Conservation (phyloP, 331 rosid species). For the Malus hybrid region DNA sequence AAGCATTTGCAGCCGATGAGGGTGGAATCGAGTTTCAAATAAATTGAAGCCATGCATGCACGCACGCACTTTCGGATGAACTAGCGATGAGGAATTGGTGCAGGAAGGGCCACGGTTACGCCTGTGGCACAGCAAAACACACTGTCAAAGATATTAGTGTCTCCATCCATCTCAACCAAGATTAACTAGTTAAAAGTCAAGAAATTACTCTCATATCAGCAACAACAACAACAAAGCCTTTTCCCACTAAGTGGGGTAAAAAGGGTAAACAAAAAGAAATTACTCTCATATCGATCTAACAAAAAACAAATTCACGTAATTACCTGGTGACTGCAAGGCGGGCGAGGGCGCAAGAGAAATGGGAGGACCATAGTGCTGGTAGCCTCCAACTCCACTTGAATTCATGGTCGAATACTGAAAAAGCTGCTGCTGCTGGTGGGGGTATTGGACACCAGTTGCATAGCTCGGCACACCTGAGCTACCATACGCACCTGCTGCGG, state of each 20-base stretch:
- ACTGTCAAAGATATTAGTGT: constrained; percentile 95
- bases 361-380: constrained; percentile 78
- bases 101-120: constrained; percentile 81
- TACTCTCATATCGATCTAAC: neutral
- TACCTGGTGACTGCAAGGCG: constrained; percentile 78
- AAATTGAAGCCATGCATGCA: constrained; percentile 15
- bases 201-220: neutral
- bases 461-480: constrained; percentile 51
- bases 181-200: neutral
- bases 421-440: constrained; percentile 33
- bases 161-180: neutral
- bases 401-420: constrained; percentile 69
- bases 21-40: constrained; percentile 13
- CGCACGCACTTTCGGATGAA: constrained; percentile 24
- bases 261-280: neutral
- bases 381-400: constrained; percentile 59
- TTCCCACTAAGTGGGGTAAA: no score
- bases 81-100: constrained; percentile 94
- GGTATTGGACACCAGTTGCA: constrained; percentile 61
- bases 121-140: constrained; percentile 99
- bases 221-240: no score
- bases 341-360: constrained; percentile 92
- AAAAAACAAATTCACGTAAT: neutral
- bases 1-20: constrained; percentile 40
- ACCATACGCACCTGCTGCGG: constrained; percentile 21